phyloP scores from a whole-genome alignment of 495 filamentous ascomycete species.

The Acidiella bohemica region DNA sequence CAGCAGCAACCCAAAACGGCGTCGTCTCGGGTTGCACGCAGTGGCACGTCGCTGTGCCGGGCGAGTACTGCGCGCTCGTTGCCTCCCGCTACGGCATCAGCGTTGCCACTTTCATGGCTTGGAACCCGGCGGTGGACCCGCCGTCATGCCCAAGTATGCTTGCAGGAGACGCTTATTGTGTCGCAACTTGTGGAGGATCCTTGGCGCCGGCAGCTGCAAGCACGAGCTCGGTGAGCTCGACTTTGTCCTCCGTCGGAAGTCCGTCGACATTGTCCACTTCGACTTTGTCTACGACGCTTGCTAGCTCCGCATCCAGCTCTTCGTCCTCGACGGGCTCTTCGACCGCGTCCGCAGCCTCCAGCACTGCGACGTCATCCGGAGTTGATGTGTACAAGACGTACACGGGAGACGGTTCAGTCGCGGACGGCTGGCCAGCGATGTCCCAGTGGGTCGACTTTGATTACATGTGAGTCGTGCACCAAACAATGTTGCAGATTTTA shows the following conservation, averaged over 20 bases:
- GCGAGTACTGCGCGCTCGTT: conserved; percentile 5
- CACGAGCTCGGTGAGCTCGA: too few relatives aligned
- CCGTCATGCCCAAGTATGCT: conserved; percentile 13
- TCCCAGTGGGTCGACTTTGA: conserved; percentile 8
- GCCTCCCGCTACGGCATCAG: background rate
- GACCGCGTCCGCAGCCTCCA: background rate
- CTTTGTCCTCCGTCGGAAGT: too few relatives aligned
- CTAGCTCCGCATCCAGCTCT: background rate
- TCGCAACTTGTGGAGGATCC: conserved; percentile 5
- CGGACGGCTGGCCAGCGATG: conserved; percentile 11
- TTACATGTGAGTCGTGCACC: conserved; percentile 4
- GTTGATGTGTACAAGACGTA: conserved; percentile 5
- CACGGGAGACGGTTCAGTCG: conserved; percentile 9
- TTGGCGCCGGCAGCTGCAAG: too few relatives aligned
- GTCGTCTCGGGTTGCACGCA: conserved; percentile 7
- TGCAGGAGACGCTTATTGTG: conserved; percentile 9
- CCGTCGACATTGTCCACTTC: too few relatives aligned
- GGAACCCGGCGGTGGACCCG: conserved; percentile 22
- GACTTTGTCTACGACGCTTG: background rate
- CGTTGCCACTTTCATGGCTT: conserved; percentile 5
- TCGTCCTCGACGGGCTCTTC: background rate
- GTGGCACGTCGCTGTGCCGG: conserved; percentile 6
- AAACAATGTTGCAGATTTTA: too few relatives aligned
- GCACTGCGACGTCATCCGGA: background rate
- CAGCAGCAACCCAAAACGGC: conserved; percentile 3